Conservation (phyloP, 192 early-diverging fungal genomes). For the Umbelopsis sp. region DNA sequence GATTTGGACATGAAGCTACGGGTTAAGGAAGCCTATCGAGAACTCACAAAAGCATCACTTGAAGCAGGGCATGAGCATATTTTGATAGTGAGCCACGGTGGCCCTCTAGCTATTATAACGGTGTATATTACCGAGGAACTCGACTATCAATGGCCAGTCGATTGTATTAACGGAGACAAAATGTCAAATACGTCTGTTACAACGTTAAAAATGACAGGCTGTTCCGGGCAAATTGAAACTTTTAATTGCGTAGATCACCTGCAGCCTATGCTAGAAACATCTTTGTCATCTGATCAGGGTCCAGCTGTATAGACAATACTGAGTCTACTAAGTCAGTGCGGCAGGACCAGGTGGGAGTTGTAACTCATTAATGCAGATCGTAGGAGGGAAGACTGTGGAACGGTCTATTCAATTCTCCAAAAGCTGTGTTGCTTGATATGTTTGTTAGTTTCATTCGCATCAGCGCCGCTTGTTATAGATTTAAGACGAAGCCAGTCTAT, state of each 20-base stretch:
- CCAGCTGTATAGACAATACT: conserved; percentile 2
- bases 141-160: background rate
- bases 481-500: too few relatives aligned
- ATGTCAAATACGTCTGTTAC: background rate
- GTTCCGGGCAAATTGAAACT: background rate
- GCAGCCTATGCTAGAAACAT: background rate
- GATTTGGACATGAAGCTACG: conserved; percentile 14
- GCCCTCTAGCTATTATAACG: conserved; percentile 10
- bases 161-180: background rate
- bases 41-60: conserved; percentile 19
- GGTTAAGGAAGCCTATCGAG: conserved; percentile 7
- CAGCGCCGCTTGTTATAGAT: too few relatives aligned
- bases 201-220: background rate
- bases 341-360: too few relatives aligned
- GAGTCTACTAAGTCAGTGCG: too few relatives aligned
- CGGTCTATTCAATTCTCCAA: too few relatives aligned
- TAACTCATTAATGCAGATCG: too few relatives aligned
- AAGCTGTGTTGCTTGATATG: too few relatives aligned
- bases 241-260: background rate
- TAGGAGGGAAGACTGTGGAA: too few relatives aligned
- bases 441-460: too few relatives aligned
- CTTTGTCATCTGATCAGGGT: background rate
- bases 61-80: conserved; percentile 14
- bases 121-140: background rate
- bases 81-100: conserved; percentile 36